phyloP scores from a whole-genome alignment of 1,284 basidiomycete species.

The Puccinia polysora region DNA sequence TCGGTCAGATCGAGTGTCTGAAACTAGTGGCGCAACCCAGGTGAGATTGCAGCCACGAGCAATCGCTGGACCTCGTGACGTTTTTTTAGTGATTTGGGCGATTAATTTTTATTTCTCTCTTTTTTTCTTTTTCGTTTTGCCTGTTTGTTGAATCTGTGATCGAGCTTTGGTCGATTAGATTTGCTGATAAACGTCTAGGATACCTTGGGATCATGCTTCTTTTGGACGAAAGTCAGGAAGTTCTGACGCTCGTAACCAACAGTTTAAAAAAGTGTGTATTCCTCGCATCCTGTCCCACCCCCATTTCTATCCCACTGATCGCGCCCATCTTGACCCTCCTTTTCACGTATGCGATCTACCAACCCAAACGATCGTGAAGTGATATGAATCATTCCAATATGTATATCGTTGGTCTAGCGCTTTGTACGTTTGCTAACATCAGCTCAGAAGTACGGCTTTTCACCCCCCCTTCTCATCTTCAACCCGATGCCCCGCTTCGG shows the following conservation, averaged over 20 bases:
- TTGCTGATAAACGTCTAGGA: slow-evolving; percentile 92
- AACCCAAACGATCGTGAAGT: slow-evolving; percentile 59
- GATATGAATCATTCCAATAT: slow-evolving; percentile 99
- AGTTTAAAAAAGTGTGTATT: slow-evolving; percentile 97
- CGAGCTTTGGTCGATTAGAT: slow-evolving; percentile 53
- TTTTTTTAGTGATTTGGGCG: background rate
- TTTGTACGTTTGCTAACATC: slow-evolving; percentile 98
- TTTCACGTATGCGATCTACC: background rate
- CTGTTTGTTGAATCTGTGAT: background rate
- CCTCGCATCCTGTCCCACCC: slow-evolving; percentile 45
- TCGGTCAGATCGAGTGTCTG: slow-evolving; percentile 98
- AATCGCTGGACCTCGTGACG: background rate
- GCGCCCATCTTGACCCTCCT: background rate
- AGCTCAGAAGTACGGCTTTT: slow-evolving; percentile 67
- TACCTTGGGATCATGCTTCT: slow-evolving; percentile 98
- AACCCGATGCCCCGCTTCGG: slow-evolving; percentile 38
- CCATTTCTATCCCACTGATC: slow-evolving; percentile 13
- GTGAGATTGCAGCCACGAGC: slow-evolving; percentile 19
- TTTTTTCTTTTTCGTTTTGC: too few relatives aligned
- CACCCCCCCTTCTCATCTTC: slow-evolving; percentile 50
- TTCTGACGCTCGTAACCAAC: slow-evolving; percentile 94
- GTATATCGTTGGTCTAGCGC: slow-evolving; percentile 94
- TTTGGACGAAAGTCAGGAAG: slow-evolving; percentile 96
- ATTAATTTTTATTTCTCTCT: background rate
- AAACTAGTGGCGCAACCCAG: slow-evolving; percentile 97